Conservation (phyloP, 1,284 basidiomycete species). For the Wallemia hederae region DNA sequence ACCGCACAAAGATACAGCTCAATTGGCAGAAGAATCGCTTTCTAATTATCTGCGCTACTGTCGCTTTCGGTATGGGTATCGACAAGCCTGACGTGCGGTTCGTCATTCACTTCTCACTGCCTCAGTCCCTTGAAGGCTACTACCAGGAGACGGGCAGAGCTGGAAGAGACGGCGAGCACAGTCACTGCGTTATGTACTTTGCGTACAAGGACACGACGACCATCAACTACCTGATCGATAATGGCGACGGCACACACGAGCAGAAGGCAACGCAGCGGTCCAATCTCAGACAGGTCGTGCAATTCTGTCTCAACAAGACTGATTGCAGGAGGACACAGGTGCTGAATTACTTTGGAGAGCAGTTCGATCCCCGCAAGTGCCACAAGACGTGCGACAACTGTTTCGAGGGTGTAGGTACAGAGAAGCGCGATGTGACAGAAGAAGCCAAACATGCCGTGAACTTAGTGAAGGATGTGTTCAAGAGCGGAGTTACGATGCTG, state of each 20-base stretch:
- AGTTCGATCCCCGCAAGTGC: conserved; percentile 30
- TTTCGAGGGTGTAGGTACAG: conserved; percentile 19
- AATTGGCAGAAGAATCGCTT: conserved; percentile 47
- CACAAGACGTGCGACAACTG: conserved; percentile 45
- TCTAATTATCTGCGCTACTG: conserved; percentile 68
- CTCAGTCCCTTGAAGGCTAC: conserved; percentile 39
- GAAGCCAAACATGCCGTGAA: conserved; percentile 23
- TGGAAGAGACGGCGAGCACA: conserved; percentile 38
- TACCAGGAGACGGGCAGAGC: conserved; percentile 66
- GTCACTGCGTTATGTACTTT: conserved; percentile 35
- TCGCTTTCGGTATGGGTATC: conserved; percentile 93
- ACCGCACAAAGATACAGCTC: conserved; percentile 33
- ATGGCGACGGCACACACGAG: conserved; percentile 20
- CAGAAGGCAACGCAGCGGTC: conserved; percentile 30
- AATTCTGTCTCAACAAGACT: conserved; percentile 49
- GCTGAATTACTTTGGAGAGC: conserved; percentile 37
- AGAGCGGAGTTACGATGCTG: conserved; percentile 22
- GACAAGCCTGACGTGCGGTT: conserved; percentile 61
- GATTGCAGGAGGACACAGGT: conserved; percentile 68
- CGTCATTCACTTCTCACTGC: conserved; percentile 44
- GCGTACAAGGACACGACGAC: conserved; percentile 24
- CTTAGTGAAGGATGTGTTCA: conserved; percentile 25
- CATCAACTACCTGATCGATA: conserved; percentile 25
- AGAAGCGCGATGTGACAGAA: conserved; percentile 25
- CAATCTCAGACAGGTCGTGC: conserved; percentile 28